phyloP scores from a whole-genome alignment of 176 grass and related monocot genomes.

The sorghum (Sorghum bicolor) region Sorghum_bicolor_NCBIv3 NC_012870.2:9003001-9003500 shows the following conservation, averaged over 20 bases:
- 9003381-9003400: neutral
- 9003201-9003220: conserved; percentile 17
- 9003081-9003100: neutral
- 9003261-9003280: neutral
- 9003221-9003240: neutral
- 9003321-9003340: neutral
- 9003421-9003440: neutral
- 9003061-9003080: neutral
- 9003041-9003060: neutral
- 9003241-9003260: neutral
- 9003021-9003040: neutral
- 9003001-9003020: neutral
- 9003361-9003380: neutral
- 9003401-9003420: neutral
- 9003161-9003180: neutral
- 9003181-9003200: neutral
- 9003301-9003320: neutral
- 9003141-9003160: neutral
- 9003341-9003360: neutral
- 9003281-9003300: neutral
- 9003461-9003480: neutral
- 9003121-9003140: neutral
- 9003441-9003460: neutral
- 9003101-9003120: neutral
- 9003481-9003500: neutral